Base-by-base conservation (phyloP, 2,329 filamentous ascomycete species). In the Cryphonectria carpinicola region DNA sequence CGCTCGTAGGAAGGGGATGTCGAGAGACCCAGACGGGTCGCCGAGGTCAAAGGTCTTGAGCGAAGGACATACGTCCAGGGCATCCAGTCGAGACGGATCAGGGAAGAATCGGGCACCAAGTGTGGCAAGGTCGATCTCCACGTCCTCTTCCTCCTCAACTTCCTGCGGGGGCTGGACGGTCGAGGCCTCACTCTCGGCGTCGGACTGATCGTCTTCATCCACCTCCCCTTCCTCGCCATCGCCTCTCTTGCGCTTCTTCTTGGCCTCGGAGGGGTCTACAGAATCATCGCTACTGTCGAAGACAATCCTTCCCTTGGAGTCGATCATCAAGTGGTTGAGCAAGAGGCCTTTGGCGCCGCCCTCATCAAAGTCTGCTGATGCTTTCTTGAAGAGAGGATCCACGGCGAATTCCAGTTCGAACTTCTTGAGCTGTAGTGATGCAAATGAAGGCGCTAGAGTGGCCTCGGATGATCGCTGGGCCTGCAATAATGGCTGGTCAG, bases 351-450 rank as follows among this genome's bases (percentile, higher is more conserved):
- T 99, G 70, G 96, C 96, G 70, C 96, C 96, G 28, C 96, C 96
- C 82, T 99, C 96, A 78, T 99, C 96, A 75, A 99, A 99, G 82
- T 99, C 96, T 60, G 96, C 96, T 7, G 95, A 97, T 0, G 95
- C 95, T 79, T 99, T 99, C 79, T 99, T 99, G 87, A 99, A 99
- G n/a, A 99, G 83, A 2, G 96, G 96, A 78, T 99, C 96, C 6
- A 99, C 95, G 0, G 95, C 91, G 75, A 99, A 98, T 78, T 99
- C 96, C 61, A 98, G 87, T 76, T 99, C 96, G 77, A 99, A 95
- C 81, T 98, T 99, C 82, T 99, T 99, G 76, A 98, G 86, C 79
- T 97, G 94, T 68, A 99, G 80, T 25, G 95, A 91, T 58, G 92
- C 89, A 80, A 98, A 98, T 0, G 93, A 96, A 0, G 93, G 91